Conservation (phyloP, 164 flowering plant species). For the Santalum album region DNA sequence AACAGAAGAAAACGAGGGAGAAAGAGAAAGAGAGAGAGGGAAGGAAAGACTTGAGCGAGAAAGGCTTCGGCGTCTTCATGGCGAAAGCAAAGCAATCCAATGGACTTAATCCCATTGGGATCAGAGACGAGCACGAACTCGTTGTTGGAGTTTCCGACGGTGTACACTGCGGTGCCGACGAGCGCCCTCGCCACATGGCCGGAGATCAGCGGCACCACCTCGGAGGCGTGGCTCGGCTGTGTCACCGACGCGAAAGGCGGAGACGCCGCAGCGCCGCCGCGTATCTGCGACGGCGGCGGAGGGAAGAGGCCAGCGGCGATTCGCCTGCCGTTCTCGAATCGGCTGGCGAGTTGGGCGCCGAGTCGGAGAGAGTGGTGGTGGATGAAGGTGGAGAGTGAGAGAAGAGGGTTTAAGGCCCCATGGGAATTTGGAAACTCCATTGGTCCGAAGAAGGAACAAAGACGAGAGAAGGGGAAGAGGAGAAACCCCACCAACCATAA, state of each 20-base stretch:
- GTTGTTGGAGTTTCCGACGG: conserved; percentile 80
- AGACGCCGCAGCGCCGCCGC: neutral
- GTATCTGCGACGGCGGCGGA: neutral
- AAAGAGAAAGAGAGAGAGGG: neutral
- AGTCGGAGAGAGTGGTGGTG: conserved; percentile 47
- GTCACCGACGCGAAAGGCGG: conserved; percentile 46
- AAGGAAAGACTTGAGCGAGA: conserved; percentile 63
- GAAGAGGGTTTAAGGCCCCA: conserved; percentile 31
- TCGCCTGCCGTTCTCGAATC: conserved; percentile 46
- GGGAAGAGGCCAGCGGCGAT: conserved; percentile 20
- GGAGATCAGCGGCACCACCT: conserved; percentile 29
- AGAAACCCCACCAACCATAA: too few species aligned
- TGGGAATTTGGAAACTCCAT: conserved; percentile 34
- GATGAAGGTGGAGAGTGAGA: conserved; percentile 49
- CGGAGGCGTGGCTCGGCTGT: conserved; percentile 17
- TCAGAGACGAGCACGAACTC: conserved; percentile 92
- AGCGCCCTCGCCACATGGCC: conserved; percentile 67
- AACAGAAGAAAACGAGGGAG: neutral
- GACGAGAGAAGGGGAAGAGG: too few species aligned
- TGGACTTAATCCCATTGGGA: conserved; percentile 60
- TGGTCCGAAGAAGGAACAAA: too few species aligned
- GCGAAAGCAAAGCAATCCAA: conserved; percentile 84
- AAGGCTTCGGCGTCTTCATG: conserved; percentile 84
- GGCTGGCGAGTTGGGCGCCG: conserved; percentile 39
- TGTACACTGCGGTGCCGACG: conserved; percentile 73